Evolutionary conservation across 2,329 filamentous ascomycete genomes (phyloP), one percentile per base, ranked within the genome.

Genomic region (Colletotrichum lindemuthianum): DNA sequence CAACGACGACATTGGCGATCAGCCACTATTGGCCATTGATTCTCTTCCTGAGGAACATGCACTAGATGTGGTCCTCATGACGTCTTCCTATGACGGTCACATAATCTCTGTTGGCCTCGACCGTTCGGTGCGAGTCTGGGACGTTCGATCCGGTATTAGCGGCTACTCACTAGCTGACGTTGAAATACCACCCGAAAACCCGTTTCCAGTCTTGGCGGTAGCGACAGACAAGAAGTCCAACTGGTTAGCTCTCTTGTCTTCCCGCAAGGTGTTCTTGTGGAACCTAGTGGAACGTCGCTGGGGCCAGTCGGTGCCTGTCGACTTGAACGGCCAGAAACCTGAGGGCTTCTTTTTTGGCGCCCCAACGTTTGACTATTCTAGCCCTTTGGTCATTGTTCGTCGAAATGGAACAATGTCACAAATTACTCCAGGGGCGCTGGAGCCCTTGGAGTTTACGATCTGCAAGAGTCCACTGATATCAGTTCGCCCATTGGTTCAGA

Each of bases 81-180:
- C 83, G 6, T 82, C 88, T 13, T 90, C 87, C 7, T 78, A 84
- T 1, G 85, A 86, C 55, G 90, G 90, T 0, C 82, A 90, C 56
- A 76, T 94, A 24, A 85, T 90, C 6, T 91, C 90, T 2, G 84
- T 91, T 41, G 90, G 89, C 0, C 79, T 95, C 1, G 92, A 95
- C 71, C 84, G 90, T 51, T 80, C 83, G 10, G 88, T 93, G 12
- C 84, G 87, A 13, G 79, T 92, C 1, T 92, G 90, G 89, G 81
- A 89, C 70, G 74, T 88, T 15, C 83, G 81, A n/a, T 76, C 77
- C 6, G 77, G 78, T 2, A 76, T 76, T 4, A 71, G 70, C 11
- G 79, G 76, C 67, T 84, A 83, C 53, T 72, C 81, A 9, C 69
- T 82, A 11, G 70, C 76, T 15, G 76, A 78, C 33, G 75, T 82